Conservation (phyloP, 768 basidiomycete species). For the Termitomyces sp. region DNA sequence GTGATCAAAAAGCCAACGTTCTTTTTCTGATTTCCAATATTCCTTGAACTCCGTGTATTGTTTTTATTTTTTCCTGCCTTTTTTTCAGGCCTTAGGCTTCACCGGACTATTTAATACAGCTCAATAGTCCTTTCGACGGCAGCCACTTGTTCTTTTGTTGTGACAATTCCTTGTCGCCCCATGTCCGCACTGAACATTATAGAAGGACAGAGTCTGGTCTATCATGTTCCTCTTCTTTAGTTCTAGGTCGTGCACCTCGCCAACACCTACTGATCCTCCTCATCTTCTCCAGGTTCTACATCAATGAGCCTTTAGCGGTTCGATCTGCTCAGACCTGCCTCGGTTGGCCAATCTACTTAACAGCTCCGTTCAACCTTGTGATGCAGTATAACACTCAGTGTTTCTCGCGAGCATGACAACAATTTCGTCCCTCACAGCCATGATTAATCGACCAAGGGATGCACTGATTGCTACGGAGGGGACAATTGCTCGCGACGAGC, state of each 20-base stretch:
- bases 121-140: too few species aligned
- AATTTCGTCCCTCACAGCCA: not conserved
- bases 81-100: too few species aligned
- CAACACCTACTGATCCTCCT: not conserved
- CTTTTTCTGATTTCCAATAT: too few species aligned
- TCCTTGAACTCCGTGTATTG: too few species aligned
- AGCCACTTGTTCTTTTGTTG: too few species aligned
- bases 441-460: not conserved
- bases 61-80: too few species aligned
- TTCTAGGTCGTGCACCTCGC: not conserved
- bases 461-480: not conserved
- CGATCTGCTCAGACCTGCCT: not conserved
- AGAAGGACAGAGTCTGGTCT: too few species aligned
- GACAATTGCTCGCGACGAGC: not conserved
- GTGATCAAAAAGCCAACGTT: too few species aligned
- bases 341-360: not conserved
- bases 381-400: not conserved
- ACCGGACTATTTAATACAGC: too few species aligned
- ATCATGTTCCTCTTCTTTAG: not conserved
- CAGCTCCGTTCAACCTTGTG: not conserved
- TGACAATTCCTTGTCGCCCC: too few species aligned
- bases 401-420: not conserved
- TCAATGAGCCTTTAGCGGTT: not conserved
- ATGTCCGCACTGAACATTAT: too few species aligned
- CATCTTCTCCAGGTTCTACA: not conserved